A percentile compares a stretch with the other conserved stretches of the same genome.
These are phyloP conservation scores for Ophiostoma ips DNA, from an alignment of 2,329 filamentous ascomycete species.

Conservation along the genomic window DNA sequence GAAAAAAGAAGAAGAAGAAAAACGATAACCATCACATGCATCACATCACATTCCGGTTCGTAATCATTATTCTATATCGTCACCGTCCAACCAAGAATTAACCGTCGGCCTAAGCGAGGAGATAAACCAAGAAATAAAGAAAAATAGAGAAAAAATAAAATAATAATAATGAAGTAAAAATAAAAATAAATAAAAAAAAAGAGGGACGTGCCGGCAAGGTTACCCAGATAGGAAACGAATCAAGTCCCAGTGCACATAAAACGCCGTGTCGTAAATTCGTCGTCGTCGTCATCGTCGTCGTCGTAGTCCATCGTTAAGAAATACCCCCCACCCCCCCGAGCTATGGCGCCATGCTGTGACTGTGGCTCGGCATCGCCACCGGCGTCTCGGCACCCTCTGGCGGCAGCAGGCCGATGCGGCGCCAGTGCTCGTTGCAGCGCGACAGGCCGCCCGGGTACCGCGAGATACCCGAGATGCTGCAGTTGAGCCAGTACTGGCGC, in stretches of 20 bases:
- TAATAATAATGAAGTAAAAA: no score
- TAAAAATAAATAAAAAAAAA: background rate
- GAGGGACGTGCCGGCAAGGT: background rate
- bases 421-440: conserved; percentile 10
- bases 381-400: background rate
- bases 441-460: conserved; percentile 18
- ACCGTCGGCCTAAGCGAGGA: no score
- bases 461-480: conserved; percentile 23
- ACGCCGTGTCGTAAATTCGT: background rate
- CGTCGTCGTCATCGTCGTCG: background rate
- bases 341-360: no score
- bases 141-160: no score
- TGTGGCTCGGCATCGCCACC: background rate
- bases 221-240: background rate
- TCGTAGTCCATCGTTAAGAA: background rate
- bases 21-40: no score
- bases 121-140: no score
- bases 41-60: no score
- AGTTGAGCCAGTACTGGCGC: conserved; percentile 25
- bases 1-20: background rate
- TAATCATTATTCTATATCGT: no score
- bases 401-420: conserved; percentile 3
- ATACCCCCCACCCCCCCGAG: no score
- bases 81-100: no score
- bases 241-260: background rate